Percentiles rank a stretch among this genome's conserved stretches.
Conservation (phyloP, 306 rosid species). For the Gastrolobium bilobum region DNA sequence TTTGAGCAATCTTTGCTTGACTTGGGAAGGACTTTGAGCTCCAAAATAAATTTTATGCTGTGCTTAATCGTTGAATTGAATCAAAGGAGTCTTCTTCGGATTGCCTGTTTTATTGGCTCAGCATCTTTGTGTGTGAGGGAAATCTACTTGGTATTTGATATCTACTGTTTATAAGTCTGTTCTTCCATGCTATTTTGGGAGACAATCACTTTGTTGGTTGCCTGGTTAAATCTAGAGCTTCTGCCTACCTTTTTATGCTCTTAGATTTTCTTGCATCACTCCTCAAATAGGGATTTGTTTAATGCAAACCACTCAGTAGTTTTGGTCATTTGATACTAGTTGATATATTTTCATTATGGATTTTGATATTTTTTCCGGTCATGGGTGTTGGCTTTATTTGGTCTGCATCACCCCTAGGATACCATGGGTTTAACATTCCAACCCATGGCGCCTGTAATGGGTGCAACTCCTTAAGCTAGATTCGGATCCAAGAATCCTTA, state of each 20-base stretch:
- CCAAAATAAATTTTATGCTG: neutral
- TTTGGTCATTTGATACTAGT: neutral
- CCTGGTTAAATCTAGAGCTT: constrained; percentile 10
- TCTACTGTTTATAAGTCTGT: neutral
- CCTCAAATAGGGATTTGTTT: constrained; percentile 1
- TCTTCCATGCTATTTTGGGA: neutral
- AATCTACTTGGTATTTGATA: constrained; percentile 4
- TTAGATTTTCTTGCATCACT: neutral
- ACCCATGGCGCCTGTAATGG: too few relatives aligned
- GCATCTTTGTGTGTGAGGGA: neutral
- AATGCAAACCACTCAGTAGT: neutral
- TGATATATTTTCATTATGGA: neutral
- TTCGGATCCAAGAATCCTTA: too few relatives aligned
- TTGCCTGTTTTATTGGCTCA: neutral
- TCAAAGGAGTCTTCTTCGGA: neutral
- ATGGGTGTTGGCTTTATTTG: neutral
- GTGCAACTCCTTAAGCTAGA: too few relatives aligned
- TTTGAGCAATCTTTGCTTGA: neutral
- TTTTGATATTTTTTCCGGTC: constrained; percentile 1
- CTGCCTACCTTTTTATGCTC: neutral
- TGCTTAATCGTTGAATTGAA: neutral
- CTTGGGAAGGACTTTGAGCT: constrained; percentile 9
- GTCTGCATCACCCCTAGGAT: too few relatives aligned
- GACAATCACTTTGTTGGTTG: neutral
- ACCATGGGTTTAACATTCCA: too few relatives aligned